Percentiles rank a stretch among this genome's conserved stretches.
Conservation (phyloP, 306 rosid genomes). For the Quercus wislizeni region DNA sequence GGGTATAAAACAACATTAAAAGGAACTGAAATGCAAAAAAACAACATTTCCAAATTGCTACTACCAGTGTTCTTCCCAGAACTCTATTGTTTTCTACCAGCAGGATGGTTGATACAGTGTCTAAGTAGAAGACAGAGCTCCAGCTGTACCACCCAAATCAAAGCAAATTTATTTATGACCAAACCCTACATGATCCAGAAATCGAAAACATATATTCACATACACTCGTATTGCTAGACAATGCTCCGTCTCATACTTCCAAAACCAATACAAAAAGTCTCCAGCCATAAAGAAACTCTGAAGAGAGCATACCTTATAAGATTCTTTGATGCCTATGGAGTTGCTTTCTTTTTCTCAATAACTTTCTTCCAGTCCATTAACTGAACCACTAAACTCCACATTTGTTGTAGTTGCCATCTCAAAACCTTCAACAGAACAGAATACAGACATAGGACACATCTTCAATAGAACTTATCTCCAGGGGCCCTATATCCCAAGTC, state of each 20-base stretch:
- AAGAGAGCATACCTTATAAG: not conserved
- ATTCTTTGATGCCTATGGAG: not conserved
- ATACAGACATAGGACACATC: not conserved
- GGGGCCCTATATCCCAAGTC: not conserved
- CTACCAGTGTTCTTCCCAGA: not conserved
- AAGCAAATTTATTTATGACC: not conserved
- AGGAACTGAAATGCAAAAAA: not conserved
- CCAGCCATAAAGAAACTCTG: not conserved
- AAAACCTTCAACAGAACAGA: not conserved
- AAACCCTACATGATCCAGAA: not conserved
- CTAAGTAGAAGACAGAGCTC: not conserved
- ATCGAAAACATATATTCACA: not conserved
- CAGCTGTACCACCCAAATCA: too few relatives aligned
- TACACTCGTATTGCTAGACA: conserved; percentile 8
- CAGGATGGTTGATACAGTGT: not conserved
- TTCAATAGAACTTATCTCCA: not conserved
- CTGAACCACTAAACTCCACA: not conserved
- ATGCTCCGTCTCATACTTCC: not conserved
- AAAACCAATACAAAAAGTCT: not conserved
- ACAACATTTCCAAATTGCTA: not conserved
- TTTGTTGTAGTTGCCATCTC: not conserved
- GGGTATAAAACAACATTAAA: not conserved
- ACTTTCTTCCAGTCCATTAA: not conserved
- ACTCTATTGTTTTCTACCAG: not conserved
- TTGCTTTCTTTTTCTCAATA: not conserved